phyloP scores from a whole-genome alignment of 2,329 filamentous ascomycete genomes.

The Sporothrix euskadiensis region DNA sequence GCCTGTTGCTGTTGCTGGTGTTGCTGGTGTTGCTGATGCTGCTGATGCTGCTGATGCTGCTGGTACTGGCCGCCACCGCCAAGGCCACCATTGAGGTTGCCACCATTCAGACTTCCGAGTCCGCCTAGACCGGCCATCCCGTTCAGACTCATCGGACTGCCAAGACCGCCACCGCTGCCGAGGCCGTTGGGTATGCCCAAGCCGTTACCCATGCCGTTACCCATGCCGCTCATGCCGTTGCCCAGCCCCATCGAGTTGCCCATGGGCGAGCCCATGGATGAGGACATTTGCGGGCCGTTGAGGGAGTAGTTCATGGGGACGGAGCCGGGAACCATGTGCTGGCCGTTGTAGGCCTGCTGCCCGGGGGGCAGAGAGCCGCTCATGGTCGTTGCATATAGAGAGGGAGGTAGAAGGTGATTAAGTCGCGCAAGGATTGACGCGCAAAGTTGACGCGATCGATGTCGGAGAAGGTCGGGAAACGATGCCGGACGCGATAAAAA shows the following conservation, averaged over 20 bases:
- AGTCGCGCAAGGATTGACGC: neutral
- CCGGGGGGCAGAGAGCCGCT: slow-evolving; percentile 45
- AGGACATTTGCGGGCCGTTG: slow-evolving; percentile 28
- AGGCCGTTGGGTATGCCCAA: neutral
- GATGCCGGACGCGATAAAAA: neutral
- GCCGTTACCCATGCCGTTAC: neutral
- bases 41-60: slow-evolving; percentile 16
- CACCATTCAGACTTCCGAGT: neutral
- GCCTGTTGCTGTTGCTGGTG: slow-evolving; percentile 15
- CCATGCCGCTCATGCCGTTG: neutral
- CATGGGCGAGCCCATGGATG: slow-evolving; percentile 21
- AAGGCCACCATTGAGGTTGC: neutral
- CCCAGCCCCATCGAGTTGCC: slow-evolving; percentile 18
- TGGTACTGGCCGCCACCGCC: slow-evolving; percentile 12
- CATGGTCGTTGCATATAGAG: slow-evolving; percentile 42
- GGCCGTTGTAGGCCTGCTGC: slow-evolving; percentile 43
- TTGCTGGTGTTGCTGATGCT: slow-evolving; percentile 19
- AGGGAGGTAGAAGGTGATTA: neutral
- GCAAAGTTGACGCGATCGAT: neutral
- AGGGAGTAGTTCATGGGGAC: slow-evolving; percentile 30
- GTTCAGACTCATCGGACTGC: slow-evolving; percentile 20
- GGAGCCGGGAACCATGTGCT: slow-evolving; percentile 36
- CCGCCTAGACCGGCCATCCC: neutral
- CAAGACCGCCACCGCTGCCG: neutral
- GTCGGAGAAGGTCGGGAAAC: neutral